Base-by-base conservation (phyloP, 2,329 filamentous ascomycete genomes). In the Cladosporium sp. region DNA sequence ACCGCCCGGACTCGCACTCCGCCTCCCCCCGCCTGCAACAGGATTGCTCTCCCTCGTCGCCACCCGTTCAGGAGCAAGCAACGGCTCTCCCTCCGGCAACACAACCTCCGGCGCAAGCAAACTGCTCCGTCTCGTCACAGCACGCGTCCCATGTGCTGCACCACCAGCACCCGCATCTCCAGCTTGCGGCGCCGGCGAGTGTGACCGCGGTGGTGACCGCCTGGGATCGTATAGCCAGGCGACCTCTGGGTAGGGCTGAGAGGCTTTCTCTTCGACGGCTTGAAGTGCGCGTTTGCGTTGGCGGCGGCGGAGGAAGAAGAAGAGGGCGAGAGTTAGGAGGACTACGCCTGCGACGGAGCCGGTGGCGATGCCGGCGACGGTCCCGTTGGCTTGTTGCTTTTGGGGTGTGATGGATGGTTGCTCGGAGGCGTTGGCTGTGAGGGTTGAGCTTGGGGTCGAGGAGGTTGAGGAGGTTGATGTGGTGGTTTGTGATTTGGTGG, bases 171-270 rank as follows among this genome's bases (percentile, higher is more conserved):
- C 49, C 6, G n/a, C 17, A 38, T 37, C 34, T 25, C 12, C 49
- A 12, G 8, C n/a, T 11, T 25, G 34, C 19, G 36, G 49, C 15
- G 25, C 38, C 3, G 52, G 51, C 3, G 51, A 30, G 3, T n/a
- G 40, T 6, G 30, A 28, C 17, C 52, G 45, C 8, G 58, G 42
- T 39, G 54, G 47, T 20, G 60, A 39, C 3, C 51, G 60, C 17
- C 19, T 17, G 2, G 61, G 59, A 37, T 64, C 63, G 42, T 64
- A 64, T 3, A 64, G 61, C 59, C 59, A 64, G 15, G 63, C 63
- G 20, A 57, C 50, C 49, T 61, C 61, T 1, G 63, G 63, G 55
- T 52, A 64, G 12, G 57, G 47, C 5, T 59, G 47, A 8, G 56
- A 38, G 12, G 39, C 11, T 2, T 49, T n/a, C 15, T n/a, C 34